A percentile compares a stretch with the other conserved stretches of the same genome.
Evolutionary conservation across 1,284 basidiomycete genomes (phyloP).

Genomic region (Leccinum angustisporum): DNA sequence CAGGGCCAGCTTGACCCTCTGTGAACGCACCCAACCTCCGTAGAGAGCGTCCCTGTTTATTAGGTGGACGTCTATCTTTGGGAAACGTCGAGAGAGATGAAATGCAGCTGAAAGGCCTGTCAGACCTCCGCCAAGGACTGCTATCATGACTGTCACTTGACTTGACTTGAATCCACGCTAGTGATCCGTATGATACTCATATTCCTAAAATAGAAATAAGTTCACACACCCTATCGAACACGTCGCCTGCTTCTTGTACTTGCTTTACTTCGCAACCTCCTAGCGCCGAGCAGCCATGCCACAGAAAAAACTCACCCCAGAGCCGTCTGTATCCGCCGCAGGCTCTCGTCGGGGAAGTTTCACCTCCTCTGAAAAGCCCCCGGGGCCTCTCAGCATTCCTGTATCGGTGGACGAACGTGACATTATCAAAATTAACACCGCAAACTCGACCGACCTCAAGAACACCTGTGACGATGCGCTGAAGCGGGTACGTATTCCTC

Average conservation of each 20-base stretch:
- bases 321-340: not conserved
- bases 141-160: conserved; percentile 41
- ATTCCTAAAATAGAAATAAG: conserved; percentile 8
- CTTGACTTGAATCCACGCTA: not conserved
- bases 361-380: conserved; percentile 45
- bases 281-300: conserved; percentile 17
- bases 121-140: conserved; percentile 80
- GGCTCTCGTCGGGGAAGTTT: conserved; percentile 33
- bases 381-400: conserved; percentile 53
- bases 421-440: conserved; percentile 80
- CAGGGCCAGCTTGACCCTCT: conserved; percentile 43
- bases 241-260: conserved; percentile 20
- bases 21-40: conserved; percentile 84
- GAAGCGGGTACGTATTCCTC: conserved; percentile 69
- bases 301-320: conserved; percentile 18
- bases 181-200: too few species aligned
- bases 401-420: conserved; percentile 54
- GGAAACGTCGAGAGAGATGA: conserved; percentile 69
- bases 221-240: conserved; percentile 30
- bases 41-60: conserved; percentile 64
- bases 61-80: conserved; percentile 58
- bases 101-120: conserved; percentile 82
- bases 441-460: conserved; percentile 81
- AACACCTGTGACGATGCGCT: conserved; percentile 88
- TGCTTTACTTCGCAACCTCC: not conserved